Evolutionary conservation across 345 rosid species (phyloP), one percentile per base, ranked within the genome.

Genomic region (Rhodamnia argentea): DNA sequence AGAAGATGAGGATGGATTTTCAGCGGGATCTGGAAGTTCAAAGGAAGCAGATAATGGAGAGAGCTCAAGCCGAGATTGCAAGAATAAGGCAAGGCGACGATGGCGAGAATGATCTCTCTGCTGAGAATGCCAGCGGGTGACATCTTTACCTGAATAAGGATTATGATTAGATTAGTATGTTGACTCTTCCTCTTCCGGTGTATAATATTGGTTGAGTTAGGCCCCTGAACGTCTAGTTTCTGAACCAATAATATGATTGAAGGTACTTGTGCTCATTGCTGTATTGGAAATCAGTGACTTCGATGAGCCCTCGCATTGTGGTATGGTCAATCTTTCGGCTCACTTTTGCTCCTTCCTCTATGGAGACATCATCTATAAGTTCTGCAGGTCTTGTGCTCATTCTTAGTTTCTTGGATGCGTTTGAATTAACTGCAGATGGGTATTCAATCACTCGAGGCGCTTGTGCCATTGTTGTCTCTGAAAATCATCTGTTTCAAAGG

Each of bases 1-100:
- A 98, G 94, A 95, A 93, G 93, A 94, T 98, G 98, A 94, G 99
- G 88, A 93, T 92, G 94, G 98, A 95, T 86, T 95, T 98, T 87
- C 96, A 93, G 70, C 92, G 90, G 89, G 99, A 98, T 81, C 88
- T 98, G 91, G 99, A 98, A 90, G 85, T 92, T 92, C 98, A 96
- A 88, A 95, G 93, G 93, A 92, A 91, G 88, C 94, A 94, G 93
- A 96, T 97, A 86, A 89, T 95, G 90, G 98, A 96, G 86, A 94
- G 94, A 88, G 96, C 94, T 37, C 95, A 92, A 84, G 93, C 90
- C 14, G 98, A 95, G 91, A 96, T 98, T 84, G 97, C 93, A n/a
- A 94, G 91, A 90, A 87, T 97, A 81, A 90, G 89, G 74, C 92
- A 89, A 81, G 91, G 86, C 3, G 87, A 70, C 10, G 95, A 92